Conservation (phyloP, 1,284 basidiomycete species). For the Cystobasidium slooffiae region DNA sequence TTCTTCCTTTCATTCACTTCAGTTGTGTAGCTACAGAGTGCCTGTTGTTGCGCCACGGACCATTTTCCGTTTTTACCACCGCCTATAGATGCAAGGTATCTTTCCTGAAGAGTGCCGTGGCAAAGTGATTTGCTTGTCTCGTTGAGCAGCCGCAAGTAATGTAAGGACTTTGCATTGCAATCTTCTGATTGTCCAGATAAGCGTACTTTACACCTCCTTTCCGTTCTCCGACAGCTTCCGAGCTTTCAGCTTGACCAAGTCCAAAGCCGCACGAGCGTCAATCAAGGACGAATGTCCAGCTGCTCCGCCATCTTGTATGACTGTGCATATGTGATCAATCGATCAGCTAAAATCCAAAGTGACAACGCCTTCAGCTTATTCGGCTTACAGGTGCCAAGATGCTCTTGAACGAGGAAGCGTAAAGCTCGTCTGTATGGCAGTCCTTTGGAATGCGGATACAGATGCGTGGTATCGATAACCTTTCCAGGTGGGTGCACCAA, state of each 20-base stretch:
- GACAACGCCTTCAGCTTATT: background rate
- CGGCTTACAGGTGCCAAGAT: slow-evolving; percentile 33
- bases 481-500: slow-evolving; percentile 40
- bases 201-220: background rate
- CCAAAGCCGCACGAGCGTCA: slow-evolving; percentile 41
- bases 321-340: background rate
- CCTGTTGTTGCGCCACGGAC: too few relatives aligned
- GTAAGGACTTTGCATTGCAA: background rate
- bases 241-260: slow-evolving; percentile 40
- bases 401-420: slow-evolving; percentile 35
- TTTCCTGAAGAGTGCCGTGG: background rate
- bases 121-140: too few relatives aligned
- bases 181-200: background rate
- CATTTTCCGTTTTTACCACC: background rate
- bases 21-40: too few relatives aligned
- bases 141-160: background rate
- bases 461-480: slow-evolving; percentile 44
- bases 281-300: slow-evolving; percentile 35
- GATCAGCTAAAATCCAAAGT: background rate
- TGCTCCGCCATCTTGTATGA: slow-evolving; percentile 44
- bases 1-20: too few relatives aligned
- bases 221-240: slow-evolving; percentile 23
- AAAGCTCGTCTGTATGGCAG: slow-evolving; percentile 40
- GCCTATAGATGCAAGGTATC: background rate
- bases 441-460: slow-evolving; percentile 45